A percentile compares a stretch with the other conserved stretches of the same genome.
Conservation (phyloP, 1,139 yeast genomes). For the Hansenula anomala region DNA sequence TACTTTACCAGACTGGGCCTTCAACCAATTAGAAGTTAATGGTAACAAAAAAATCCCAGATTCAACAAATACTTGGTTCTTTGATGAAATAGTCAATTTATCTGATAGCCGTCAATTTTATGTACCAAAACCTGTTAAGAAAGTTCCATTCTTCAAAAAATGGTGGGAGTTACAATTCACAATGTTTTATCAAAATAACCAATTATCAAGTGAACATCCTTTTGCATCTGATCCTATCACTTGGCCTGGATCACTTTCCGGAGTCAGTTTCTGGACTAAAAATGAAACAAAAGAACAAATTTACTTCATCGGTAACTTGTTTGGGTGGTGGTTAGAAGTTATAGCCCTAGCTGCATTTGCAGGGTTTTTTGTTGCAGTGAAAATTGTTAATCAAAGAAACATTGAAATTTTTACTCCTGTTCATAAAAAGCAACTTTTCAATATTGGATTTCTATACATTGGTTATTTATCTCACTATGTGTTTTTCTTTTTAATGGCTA, state of each 20-base stretch:
- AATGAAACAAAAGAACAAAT: constrained; percentile 64
- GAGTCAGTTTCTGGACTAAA: constrained; percentile 96
- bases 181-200: constrained; percentile 93
- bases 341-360: constrained; percentile 60
- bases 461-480: constrained; percentile 90
- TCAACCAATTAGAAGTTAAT: constrained; percentile 86
- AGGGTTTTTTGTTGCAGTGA: constrained; percentile 39
- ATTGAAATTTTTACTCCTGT: constrained; percentile 48
- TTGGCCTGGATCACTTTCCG: constrained; percentile 92
- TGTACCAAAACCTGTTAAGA: constrained; percentile 49
- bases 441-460: constrained; percentile 76
- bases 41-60: constrained; percentile 83
- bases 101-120: constrained; percentile 57
- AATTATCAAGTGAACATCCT: constrained; percentile 85
- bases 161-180: constrained; percentile 84
- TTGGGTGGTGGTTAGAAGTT: constrained; percentile 91
- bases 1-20: constrained; percentile 91
- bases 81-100: constrained; percentile 69
- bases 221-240: constrained; percentile 89
- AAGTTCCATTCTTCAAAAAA: constrained; percentile 71
- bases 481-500: constrained; percentile 87
- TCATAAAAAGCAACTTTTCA: constrained; percentile 74
- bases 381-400: constrained; percentile 77
- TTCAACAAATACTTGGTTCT: constrained; percentile 63
- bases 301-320: constrained; percentile 82